A percentile compares a stretch with the other conserved stretches of the same genome.
Conservation (phyloP, 2,329 filamentous ascomycete species). For the Fusarium chaquense region DNA sequence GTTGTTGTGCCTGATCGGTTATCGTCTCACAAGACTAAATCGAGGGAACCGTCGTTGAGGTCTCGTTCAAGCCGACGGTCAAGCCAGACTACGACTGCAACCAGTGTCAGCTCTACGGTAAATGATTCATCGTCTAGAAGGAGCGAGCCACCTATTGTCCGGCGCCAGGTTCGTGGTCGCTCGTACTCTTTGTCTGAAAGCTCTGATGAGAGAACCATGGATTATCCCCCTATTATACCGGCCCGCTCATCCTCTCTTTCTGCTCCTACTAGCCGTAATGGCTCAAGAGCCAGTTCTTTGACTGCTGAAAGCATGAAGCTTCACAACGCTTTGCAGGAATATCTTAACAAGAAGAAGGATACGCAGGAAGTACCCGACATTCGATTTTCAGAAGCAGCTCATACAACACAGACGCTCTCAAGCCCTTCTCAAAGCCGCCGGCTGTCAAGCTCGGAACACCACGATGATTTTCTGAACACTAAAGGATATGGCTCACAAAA, state of each 20-base stretch:
- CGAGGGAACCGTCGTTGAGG: slow-evolving; percentile 67
- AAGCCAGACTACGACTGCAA: slow-evolving; percentile 66
- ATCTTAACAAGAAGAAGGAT: slow-evolving; percentile 41
- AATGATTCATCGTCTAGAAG: slow-evolving; percentile 58
- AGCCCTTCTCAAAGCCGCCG: slow-evolving; percentile 49
- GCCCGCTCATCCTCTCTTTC: slow-evolving; percentile 71
- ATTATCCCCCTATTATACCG: slow-evolving; percentile 70
- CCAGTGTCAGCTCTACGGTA: slow-evolving; percentile 64
- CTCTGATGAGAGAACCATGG: slow-evolving; percentile 68
- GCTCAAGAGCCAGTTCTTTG: slow-evolving; percentile 65
- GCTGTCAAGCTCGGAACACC: slow-evolving; percentile 60
- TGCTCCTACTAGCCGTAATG: slow-evolving; percentile 70
- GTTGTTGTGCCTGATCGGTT: slow-evolving; percentile 70
- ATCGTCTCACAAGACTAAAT: slow-evolving; percentile 66
- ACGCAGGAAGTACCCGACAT: slow-evolving; percentile 28
- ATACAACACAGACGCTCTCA: slow-evolving; percentile 15
- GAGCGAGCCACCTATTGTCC: slow-evolving; percentile 58
- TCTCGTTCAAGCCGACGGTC: slow-evolving; percentile 71
- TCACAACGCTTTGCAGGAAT: slow-evolving; percentile 59
- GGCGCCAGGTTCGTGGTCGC: slow-evolving; percentile 57
- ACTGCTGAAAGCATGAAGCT: slow-evolving; percentile 69
- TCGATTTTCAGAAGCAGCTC: slow-evolving; percentile 27
- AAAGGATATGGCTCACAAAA: slow-evolving; percentile 67
- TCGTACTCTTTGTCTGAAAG: slow-evolving; percentile 62
- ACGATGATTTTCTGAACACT: slow-evolving; percentile 66